A percentile compares a stretch with the other conserved stretches of the same genome.
Evolutionary conservation across 495 filamentous ascomycete genomes (phyloP).

Genomic region (Neurospora sp.): DNA sequence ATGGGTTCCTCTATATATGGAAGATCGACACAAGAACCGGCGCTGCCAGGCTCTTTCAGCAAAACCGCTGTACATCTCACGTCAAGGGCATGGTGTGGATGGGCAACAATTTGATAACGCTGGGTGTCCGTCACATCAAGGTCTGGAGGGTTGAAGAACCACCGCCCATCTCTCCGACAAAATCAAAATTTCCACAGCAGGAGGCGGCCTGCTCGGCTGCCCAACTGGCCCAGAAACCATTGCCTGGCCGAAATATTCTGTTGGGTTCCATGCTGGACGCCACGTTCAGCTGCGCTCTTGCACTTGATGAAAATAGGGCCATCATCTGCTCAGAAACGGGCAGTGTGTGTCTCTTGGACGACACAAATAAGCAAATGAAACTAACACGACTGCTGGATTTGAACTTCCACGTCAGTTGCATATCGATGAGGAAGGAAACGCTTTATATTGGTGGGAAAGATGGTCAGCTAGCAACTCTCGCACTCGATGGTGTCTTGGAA

Average conservation of each 20-base stretch:
- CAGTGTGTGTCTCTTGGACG: conserved; percentile 72
- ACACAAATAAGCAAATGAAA: conserved; percentile 57
- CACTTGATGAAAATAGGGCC: conserved; percentile 58
- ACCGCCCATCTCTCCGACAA: conserved; percentile 34
- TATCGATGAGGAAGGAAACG: conserved; percentile 36
- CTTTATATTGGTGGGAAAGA: conserved; percentile 35
- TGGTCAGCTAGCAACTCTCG: conserved; percentile 31
- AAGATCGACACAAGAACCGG: conserved; percentile 73
- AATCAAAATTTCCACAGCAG: conserved; percentile 31
- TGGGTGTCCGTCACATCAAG: conserved; percentile 87
- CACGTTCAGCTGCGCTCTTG: conserved; percentile 69
- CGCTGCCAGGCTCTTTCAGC: conserved; percentile 74
- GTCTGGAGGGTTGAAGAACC: conserved; percentile 75
- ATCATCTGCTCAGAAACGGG: conserved; percentile 64
- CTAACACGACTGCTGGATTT: conserved; percentile 51
- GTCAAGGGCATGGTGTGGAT: conserved; percentile 84
- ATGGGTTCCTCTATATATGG: conserved; percentile 93
- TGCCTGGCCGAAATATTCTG: conserved; percentile 59
- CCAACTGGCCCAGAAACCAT: conserved; percentile 32
- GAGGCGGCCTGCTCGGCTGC: conserved; percentile 26
- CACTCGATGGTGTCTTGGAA: conserved; percentile 29
- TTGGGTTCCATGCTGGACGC: conserved; percentile 68
- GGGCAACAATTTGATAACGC: conserved; percentile 49
- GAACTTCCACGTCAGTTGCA: conserved; percentile 52
- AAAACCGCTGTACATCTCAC: conserved; percentile 84